A percentile compares a stretch with the other conserved stretches of the same genome.
Evolutionary conservation across 352 stramenopile genomes (phyloP).

Genomic region (Salisapilia sapeloensis): DNA sequence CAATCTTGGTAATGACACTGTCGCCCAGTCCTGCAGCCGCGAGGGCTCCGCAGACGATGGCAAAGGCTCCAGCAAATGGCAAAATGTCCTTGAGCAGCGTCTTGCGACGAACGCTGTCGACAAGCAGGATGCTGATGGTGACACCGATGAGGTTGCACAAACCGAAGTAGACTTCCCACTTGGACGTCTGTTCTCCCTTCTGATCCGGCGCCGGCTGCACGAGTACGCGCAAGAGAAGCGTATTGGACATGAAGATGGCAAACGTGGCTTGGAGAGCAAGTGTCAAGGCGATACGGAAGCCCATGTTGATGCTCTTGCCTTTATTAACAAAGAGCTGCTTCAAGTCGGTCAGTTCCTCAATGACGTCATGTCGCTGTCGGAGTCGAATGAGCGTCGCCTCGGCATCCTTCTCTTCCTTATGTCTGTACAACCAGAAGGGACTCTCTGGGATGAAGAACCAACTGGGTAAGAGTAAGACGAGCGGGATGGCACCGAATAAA

Average conservation of each 20-base stretch:
- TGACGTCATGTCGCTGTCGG: constrained; percentile 70
- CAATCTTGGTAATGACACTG: constrained; percentile 22
- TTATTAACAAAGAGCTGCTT: constrained; percentile 54
- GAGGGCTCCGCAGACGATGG: constrained; percentile 36
- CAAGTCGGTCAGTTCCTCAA: constrained; percentile 55
- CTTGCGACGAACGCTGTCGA: constrained; percentile 77
- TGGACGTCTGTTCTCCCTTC: constrained; percentile 37
- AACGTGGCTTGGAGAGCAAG: constrained; percentile 44
- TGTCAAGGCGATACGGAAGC: constrained; percentile 49
- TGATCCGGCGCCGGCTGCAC: constrained; percentile 26
- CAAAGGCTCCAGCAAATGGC: constrained; percentile 39
- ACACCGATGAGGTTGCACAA: constrained; percentile 54
- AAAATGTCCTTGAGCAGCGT: constrained; percentile 80
- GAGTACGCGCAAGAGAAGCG: constrained; percentile 38
- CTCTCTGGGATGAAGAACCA: constrained; percentile 59
- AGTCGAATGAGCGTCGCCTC: constrained; percentile 45
- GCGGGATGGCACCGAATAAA: constrained; percentile 48
- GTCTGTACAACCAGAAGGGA: constrained; percentile 60
- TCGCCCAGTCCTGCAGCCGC: constrained; percentile 21
- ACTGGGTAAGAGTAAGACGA: constrained; percentile 35
- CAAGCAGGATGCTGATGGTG: constrained; percentile 47
- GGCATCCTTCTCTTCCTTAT: constrained; percentile 42
- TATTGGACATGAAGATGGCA: constrained; percentile 47
- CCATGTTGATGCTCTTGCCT: constrained; percentile 35
- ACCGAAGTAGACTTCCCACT: constrained; percentile 68